These are phyloP conservation scores for Huntiella moniliformis DNA, from an alignment of 2,329 filamentous ascomycete genomes.

Conservation along the genomic window DNA sequence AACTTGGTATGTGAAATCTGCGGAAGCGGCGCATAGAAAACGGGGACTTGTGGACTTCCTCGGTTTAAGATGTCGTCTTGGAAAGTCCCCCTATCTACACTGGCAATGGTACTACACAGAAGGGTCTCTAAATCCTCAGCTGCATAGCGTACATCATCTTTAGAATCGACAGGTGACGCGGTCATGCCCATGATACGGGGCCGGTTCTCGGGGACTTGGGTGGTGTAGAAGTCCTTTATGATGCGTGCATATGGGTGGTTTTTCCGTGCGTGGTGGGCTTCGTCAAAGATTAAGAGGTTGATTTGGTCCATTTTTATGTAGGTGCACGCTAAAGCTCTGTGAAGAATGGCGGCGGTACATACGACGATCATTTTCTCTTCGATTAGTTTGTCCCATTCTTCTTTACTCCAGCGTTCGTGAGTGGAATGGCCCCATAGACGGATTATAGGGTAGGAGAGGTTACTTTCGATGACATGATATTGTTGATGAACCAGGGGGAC, in stretches of 20 bases:
- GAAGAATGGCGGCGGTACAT: constrained; percentile 76
- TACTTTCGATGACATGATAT: constrained; percentile 59
- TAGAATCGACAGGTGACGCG: constrained; percentile 78
- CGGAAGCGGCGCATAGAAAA: constrained; percentile 26
- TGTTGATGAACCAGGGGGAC: constrained; percentile 86
- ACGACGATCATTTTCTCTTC: constrained; percentile 64
- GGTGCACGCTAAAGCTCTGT: constrained; percentile 57
- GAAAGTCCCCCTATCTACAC: constrained; percentile 30
- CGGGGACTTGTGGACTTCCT: constrained; percentile 32
- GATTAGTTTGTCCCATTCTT: constrained; percentile 34
- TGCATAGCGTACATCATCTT: constrained; percentile 51
- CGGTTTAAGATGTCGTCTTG: constrained; percentile 14
- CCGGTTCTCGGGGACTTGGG: constrained; percentile 26
- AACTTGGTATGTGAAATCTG: constrained; percentile 44
- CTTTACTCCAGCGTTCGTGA: constrained; percentile 21
- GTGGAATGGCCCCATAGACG: constrained; percentile 56
- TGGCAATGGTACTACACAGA: constrained; percentile 68
- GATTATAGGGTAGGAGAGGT: constrained; percentile 57
- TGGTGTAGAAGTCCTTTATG: constrained; percentile 67
- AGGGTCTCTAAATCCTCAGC: constrained; percentile 57
- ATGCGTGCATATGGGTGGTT: constrained; percentile 80
- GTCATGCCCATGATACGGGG: constrained; percentile 93
- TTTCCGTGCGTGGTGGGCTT: constrained; percentile 91
- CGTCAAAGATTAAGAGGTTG: constrained; percentile 84
- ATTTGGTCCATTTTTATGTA: constrained; percentile 68